Base-by-base conservation (phyloP, 73 alveolate genomes). In the Blepharisma japonicum region DNA sequence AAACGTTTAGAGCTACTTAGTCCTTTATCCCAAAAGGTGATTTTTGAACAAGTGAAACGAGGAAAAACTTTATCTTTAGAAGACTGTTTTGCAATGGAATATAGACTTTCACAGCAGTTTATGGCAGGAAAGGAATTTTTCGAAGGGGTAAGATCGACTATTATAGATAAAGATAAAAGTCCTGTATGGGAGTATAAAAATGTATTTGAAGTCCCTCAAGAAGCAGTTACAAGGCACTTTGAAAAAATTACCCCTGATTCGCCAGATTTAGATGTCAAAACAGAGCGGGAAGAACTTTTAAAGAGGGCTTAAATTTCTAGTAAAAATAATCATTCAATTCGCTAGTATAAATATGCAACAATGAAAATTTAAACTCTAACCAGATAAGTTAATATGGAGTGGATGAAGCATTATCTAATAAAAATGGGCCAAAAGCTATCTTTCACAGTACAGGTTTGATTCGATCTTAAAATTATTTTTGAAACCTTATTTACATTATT, bases 61-160 rank as follows among this genome's bases (percentile, higher is more conserved):
- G 98, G 98, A 9, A 45, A 86, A 56, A 49, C 66, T 39, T 81
- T 93, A 89, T 56, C 72, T 46, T 71, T 91, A 6, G 77, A 79
- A 56, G 96, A 93, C 18, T 94, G 82, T 27, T 88, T 91, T 53
- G 84, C 68, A 48, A 87, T 91, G 93, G 98, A 93, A 68, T 93
- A 88, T 77, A 80, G 91, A 27, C 82, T 93, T 7, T 87, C 96
- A 0, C 71, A 89, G 78, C 91, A 85, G 23, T 90, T 93, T 68
- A 86, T 82, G 86, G 83, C 56, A 32, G 93, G 89, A 23, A 79
- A 88, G 18, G 99, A 94, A 66, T 94, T 94, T 78, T 83, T 83
- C 56, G 98, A 94, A 71, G 99, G 99, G 27, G 94, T 92, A 25
- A 84, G 97, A 67, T 91, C 97, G 3, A 81, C 85, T 2, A 86